A percentile compares a stretch with the other conserved stretches of the same genome.
Evolutionary conservation across 2,329 filamentous ascomycete species (phyloP).

Genomic region (Penicillium sp.): DNA sequence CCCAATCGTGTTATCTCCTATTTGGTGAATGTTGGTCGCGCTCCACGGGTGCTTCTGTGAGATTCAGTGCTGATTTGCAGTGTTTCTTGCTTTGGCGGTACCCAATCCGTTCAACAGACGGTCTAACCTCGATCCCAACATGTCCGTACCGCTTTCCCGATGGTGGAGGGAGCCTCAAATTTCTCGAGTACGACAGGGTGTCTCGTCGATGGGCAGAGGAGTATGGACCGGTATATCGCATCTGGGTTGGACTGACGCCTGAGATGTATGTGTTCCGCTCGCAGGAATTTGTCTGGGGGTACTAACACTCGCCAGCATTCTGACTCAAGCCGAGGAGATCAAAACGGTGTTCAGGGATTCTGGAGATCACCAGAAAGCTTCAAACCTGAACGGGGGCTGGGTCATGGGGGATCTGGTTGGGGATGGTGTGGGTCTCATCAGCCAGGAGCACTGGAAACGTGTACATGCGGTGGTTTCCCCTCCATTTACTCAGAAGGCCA

Average conservation of each 20-base stretch:
- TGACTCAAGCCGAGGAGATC: conserved; percentile 37
- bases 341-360: conserved; percentile 45
- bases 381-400: conserved; percentile 43
- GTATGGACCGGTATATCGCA: conserved; percentile 40
- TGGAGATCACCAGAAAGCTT: conserved; percentile 43
- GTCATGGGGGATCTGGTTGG: conserved; percentile 43
- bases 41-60: background rate
- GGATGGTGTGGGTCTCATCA: conserved; percentile 45
- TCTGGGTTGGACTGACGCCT: conserved; percentile 38
- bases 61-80: background rate
- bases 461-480: background rate
- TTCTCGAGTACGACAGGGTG: conserved; percentile 37
- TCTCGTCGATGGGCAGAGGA: conserved; percentile 32
- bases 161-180: conserved; percentile 44
- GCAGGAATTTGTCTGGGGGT: no score
- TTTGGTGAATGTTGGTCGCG: background rate
- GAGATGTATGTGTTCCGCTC: conserved; percentile 38
- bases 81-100: background rate
- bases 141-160: conserved; percentile 31
- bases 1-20: background rate
- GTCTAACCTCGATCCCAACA: conserved; percentile 1
- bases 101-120: background rate
- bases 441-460: conserved; percentile 14
- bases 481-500: background rate
- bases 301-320: no score